These are phyloP conservation scores for Microdochium bolleyi DNA, from an alignment of 2,329 filamentous ascomycete species.

Conservation along the genomic window DNA sequence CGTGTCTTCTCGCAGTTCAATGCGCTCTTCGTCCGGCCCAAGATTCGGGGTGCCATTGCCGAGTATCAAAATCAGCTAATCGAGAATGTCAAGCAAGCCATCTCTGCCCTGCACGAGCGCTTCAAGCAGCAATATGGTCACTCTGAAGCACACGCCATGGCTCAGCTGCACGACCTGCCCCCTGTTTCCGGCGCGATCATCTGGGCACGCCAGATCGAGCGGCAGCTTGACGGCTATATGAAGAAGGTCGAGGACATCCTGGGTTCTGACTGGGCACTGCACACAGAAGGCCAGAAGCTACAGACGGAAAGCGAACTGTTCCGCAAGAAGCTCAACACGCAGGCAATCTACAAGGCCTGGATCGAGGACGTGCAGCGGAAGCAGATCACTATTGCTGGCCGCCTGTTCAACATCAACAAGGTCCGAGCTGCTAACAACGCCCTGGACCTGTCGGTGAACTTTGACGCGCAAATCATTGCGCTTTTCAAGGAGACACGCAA, in stretches of 20 bases:
- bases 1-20: constrained; percentile 99
- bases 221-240: constrained; percentile 94
- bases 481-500: constrained; percentile 98
- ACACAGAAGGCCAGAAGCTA: constrained; percentile 90
- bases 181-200: constrained; percentile 96
- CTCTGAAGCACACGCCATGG: constrained; percentile 97
- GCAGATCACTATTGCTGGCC: constrained; percentile 85
- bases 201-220: constrained; percentile 94
- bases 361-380: constrained; percentile 80
- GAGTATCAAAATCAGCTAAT: constrained; percentile 98
- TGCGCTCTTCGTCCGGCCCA: constrained; percentile 94
- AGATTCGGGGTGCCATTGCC: constrained; percentile 94
- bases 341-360: constrained; percentile 93
- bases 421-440: constrained; percentile 86
- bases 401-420: constrained; percentile 81
- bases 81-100: constrained; percentile 95
- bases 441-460: constrained; percentile 87
- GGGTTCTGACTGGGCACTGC: constrained; percentile 87
- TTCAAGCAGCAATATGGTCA: constrained; percentile 99
- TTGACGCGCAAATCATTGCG: constrained; percentile 93
- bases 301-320: constrained; percentile 89
- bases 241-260: constrained; percentile 98
- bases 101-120: constrained; percentile 84
- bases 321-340: constrained; percentile 90
- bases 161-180: constrained; percentile 88